Evolutionary conservation across 768 basidiomycete genomes (phyloP), one percentile per base, ranked within the genome.

Genomic region (button mushroom (Agaricus bisporus)): DNA sequence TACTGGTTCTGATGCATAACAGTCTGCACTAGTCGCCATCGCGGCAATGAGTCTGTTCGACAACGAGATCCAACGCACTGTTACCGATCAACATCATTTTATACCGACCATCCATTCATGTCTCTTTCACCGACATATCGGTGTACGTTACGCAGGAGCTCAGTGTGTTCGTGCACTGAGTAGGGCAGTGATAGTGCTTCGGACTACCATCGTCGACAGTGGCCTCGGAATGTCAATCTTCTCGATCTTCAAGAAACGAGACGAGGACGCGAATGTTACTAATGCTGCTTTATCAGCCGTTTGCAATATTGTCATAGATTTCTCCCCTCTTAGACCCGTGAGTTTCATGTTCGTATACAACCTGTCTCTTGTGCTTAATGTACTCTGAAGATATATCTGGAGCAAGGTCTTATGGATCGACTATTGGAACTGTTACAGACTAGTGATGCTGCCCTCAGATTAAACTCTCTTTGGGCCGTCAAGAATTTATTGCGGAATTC

Each of bases 261-360:
- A 50, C 25, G 83, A 90, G 56, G 88, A 91, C 63, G 68, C 78
- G 43, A 72, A 88, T 12, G 91, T 94, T 18, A 73, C 82, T 17
- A 74, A 76, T 49, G 88, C 86, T 0, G 86, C 89, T 0, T 67
- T 90, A 1, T 77, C 83, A 0, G 86, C 83, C 4, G 77, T 95
- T 3, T 91, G 91, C 67, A 95, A 97, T 65, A 76, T 95, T 41
- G 81, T 95, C 7, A 85, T 83, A 49, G 88, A 91, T 49, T 93
- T 91, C 67, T 92, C 91, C 10, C 91, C 92, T 6, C 64, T 94
- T 58, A 73, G 84, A 56, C 69, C 74, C 49, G 90, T 91, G 60
- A 59, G 85, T 75, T 0, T 22, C 44, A 8, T 5, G 55, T 46
- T 26, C 29, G 58, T 42, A 42, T 36, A 41, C 35, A 47, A 54